Base-by-base conservation (phyloP, 2,329 filamentous ascomycete genomes). In the Epichloe amarillans region DNA sequence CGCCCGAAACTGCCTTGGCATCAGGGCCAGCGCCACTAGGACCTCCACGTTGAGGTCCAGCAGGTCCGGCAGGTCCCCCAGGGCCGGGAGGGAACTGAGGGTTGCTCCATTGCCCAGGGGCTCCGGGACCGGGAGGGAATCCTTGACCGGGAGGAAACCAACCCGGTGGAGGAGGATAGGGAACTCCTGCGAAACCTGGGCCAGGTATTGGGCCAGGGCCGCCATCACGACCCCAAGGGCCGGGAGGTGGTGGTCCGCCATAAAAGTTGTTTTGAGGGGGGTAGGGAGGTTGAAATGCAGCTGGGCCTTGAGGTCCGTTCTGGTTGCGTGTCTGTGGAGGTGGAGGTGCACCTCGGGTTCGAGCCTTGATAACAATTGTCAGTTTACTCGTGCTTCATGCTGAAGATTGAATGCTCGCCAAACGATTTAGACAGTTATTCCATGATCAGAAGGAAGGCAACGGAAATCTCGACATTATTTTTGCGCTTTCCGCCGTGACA, bases 371-470 rank as follows among this genome's bases (percentile, higher is more conserved):
- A 46, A 46, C 11, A 37, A 47, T 37, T 8, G 59, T 66, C 55
- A 64, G 61, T 53, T 52, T 42, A 45, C 21, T 44, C 5, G 15
- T 23, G 35, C 12, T 35, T 37, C 7, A 41, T 35, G 11, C 8
- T 5, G 30, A 26, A 47, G 12, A 26, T 4, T 21, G 7, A 12
- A 35, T 15, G 38, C 5, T 19, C 5, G 12, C 44, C 56, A 55
- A 55, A 55, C 21, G 50, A 48, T n/a, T 49, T 52, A 49, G 51
- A 47, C 36, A 39, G 26, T 17, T 51, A 40, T 49, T 51, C 49
- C 52, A 49, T 35, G 42, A 82, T 95, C 89, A 96, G 89, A 95
- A 96, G 90, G 90, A 96, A 96, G 90, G 89, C 90, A 96, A 95
- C 90, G 89, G 90, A 95, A 84, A 86, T 84, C 81, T 95, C 90